Conservation (phyloP, 345 rosid genomes). For the Eucalyptus cladocalyx region DNA sequence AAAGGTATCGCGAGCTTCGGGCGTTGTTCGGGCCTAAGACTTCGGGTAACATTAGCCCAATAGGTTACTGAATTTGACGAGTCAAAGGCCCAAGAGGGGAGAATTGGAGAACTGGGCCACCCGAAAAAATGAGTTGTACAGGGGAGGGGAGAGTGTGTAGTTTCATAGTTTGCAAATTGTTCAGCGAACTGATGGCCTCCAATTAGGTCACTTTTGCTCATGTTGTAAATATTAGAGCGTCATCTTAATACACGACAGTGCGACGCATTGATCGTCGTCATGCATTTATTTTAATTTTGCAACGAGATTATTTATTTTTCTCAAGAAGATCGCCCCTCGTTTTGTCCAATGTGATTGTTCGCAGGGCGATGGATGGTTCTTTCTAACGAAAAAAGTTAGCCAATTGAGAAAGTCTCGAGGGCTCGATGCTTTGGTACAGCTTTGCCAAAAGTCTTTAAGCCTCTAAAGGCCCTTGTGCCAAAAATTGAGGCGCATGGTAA, state of each 20-base stretch:
- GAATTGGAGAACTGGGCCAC: background rate
- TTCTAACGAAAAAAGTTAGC: background rate
- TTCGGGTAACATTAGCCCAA: background rate
- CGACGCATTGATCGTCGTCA: background rate
- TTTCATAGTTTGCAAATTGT: background rate
- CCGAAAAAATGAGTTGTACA: background rate
- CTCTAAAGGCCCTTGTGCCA: background rate
- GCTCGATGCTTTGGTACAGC: background rate
- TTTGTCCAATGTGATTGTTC: background rate
- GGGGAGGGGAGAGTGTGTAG: background rate
- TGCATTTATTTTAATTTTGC: background rate
- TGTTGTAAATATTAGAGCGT: background rate
- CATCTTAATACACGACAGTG: background rate
- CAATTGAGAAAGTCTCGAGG: background rate
- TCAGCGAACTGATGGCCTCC: background rate
- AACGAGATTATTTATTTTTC: background rate
- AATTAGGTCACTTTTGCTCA: background rate
- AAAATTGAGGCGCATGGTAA: background rate
- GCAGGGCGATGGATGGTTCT: background rate
- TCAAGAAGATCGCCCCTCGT: background rate
- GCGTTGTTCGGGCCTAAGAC: background rate
- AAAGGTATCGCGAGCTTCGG: conserved; percentile 29
- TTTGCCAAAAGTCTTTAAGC: background rate
- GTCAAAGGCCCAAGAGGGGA: background rate
- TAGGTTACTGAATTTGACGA: background rate